Evolutionary conservation across 2,329 filamentous ascomycete species (phyloP).

Genomic region (Sclerotinia minor): DNA sequence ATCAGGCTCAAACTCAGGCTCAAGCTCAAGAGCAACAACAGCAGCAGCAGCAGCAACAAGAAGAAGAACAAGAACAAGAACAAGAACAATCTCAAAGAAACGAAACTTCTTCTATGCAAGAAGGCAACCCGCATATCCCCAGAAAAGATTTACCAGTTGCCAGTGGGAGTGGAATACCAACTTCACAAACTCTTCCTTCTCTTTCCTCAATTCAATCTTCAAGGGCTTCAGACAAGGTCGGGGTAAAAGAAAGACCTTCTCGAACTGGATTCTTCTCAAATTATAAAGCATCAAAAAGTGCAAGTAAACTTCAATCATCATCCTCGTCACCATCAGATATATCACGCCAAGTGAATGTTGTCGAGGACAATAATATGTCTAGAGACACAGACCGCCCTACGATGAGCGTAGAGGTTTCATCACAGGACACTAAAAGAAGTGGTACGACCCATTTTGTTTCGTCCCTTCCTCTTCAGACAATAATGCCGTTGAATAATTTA

Average conservation of each 20-base stretch:
- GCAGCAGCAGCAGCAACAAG: not conserved
- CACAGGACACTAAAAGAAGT: slow-evolving; percentile 38
- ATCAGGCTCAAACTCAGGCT: not conserved
- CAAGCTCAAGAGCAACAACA: not conserved
- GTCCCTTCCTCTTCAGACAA: slow-evolving; percentile 25
- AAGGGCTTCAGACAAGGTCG: slow-evolving; percentile 23
- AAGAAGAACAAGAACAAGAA: not conserved
- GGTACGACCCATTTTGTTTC: slow-evolving; percentile 38
- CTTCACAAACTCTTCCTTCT: slow-evolving; percentile 33
- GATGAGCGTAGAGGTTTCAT: slow-evolving; percentile 38
- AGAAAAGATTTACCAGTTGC: slow-evolving; percentile 25
- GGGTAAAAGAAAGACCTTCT: slow-evolving; percentile 34
- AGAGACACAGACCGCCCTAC: slow-evolving; percentile 40
- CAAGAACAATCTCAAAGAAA: slow-evolving; percentile 19
- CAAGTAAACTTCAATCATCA: slow-evolving; percentile 44
- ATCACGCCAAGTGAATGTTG: slow-evolving; percentile 37
- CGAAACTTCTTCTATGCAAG: slow-evolving; percentile 32
- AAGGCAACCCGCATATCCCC: slow-evolving; percentile 29
- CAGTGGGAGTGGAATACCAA: slow-evolving; percentile 20
- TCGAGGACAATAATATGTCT: slow-evolving; percentile 41
- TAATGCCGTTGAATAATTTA: slow-evolving; percentile 11
- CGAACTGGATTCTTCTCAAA: slow-evolving; percentile 49
- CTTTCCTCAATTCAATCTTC: slow-evolving; percentile 30
- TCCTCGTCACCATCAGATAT: slow-evolving; percentile 27
- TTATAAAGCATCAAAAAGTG: slow-evolving; percentile 49